Base-by-base conservation (phyloP, 2,329 filamentous ascomycete genomes). In the Helotiales sp. region DNA sequence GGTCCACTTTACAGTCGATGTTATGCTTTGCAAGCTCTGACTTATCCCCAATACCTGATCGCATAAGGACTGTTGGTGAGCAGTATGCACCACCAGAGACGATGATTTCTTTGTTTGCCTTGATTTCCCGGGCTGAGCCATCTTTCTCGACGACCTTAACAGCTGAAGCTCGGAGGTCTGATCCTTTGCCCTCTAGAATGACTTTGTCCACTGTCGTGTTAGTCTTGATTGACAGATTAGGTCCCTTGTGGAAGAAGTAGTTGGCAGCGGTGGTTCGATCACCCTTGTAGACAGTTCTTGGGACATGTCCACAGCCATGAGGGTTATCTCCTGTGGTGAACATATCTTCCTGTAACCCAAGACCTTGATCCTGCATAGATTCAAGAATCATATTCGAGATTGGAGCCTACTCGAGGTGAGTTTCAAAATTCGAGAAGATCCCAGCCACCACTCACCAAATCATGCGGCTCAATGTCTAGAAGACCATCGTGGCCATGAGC, bases 321-420 rank as follows among this genome's bases (percentile, higher is more conserved):
- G 85, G 76, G 22, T 81, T 82, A 32, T 83, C 79, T 20, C 84
- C 83, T 26, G 81, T 84, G 0, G 82, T 82, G 72, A 89, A 89
- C 84, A 89, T 87, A 69, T 89, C 87, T 20, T 81, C 80, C 47
- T 86, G 81, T n/a, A 86, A 78, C 0, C 83, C 82, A 0, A 89
- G 75, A 64, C 86, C 86, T 67, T 83, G 78, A 1, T 83, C 84
- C 8, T 85, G 76, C 77, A 87, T 83, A 0, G 86, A 88, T 57
- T 87, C 81, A 30, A 84, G 78, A 10, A 88, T 75, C 32, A 84
- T 79, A 52, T 87, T 77, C 2, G 86, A 86, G 37, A 89, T 89
- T 1, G 86, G 86, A 11, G 71, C 73, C 73, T 73, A 17, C 1
- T 22, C 34, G 10, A 34, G 10, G 54, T 40, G 17, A 49, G 37